Evolutionary conservation across 2,329 filamentous ascomycete species (phyloP).

Genomic region (Paecilomyces niveus): DNA sequence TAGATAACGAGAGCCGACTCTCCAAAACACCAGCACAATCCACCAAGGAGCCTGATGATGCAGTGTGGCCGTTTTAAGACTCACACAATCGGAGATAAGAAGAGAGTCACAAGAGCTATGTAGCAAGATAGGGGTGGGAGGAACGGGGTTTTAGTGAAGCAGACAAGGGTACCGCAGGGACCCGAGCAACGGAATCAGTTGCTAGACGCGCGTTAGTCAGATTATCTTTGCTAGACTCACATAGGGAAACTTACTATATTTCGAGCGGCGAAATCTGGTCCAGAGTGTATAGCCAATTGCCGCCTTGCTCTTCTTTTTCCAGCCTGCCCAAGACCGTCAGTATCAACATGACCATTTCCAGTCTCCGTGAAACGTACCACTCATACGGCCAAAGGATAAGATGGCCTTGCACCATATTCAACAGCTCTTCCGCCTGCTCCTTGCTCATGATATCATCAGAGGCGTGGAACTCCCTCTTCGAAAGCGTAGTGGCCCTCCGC

Average conservation of each 20-base stretch:
- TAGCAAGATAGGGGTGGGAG: not conserved
- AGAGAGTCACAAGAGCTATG: not conserved
- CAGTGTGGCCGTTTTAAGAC: not conserved
- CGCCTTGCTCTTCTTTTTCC: conserved; percentile 79
- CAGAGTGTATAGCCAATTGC: conserved; percentile 95
- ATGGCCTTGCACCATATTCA: conserved; percentile 77
- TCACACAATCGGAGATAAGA: not conserved
- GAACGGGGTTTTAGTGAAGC: not conserved
- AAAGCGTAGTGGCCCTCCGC: conserved; percentile 39
- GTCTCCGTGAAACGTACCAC: conserved; percentile 48
- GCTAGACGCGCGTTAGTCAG: not conserved
- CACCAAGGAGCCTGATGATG: not conserved
- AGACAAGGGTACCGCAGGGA: not conserved
- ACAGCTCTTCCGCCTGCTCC: conserved; percentile 71
- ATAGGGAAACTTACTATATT: conserved; percentile 59
- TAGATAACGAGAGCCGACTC: not conserved
- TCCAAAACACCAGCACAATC: not conserved
- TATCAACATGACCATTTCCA: conserved; percentile 3
- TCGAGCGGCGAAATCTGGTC: conserved; percentile 93
- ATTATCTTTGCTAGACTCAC: no score
- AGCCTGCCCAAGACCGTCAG: conserved; percentile 46
- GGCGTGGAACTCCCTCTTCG: conserved; percentile 42
- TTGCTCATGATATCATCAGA: conserved; percentile 69
- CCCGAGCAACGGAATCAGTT: not conserved
- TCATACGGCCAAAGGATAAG: conserved; percentile 92